Evolutionary conservation across 208 protist species (phyloP).

Genomic region (Entamoeba invadens): DNA sequence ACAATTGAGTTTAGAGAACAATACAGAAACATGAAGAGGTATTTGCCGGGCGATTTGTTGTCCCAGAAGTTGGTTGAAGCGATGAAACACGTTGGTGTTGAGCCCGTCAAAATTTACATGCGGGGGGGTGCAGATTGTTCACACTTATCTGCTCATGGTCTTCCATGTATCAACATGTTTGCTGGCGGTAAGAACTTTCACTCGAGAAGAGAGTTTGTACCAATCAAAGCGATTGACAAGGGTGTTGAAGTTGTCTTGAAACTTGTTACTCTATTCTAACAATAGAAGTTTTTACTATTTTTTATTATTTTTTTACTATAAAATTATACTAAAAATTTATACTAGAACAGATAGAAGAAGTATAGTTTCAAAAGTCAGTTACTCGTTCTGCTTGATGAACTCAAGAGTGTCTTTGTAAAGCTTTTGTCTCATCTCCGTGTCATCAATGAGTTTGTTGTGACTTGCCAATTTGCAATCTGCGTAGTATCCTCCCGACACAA

Average conservation of each 20-base stretch:
- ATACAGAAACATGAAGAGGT: neutral
- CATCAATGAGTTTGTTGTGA: neutral
- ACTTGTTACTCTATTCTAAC: neutral
- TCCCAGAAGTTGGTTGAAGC: neutral
- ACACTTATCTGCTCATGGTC: neutral
- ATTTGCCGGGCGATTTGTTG: neutral
- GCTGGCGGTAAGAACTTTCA: neutral
- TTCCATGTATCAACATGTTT: neutral
- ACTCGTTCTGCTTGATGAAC: neutral
- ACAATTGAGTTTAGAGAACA: neutral
- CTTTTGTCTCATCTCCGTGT: neutral
- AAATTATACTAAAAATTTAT: neutral
- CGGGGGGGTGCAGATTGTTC: neutral
- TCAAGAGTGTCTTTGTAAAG: neutral
- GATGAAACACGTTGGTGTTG: neutral
- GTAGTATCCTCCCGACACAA: neutral
- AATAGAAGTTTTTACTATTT: neutral
- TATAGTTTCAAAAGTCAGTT: neutral
- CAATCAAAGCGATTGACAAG: neutral
- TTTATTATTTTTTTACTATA: neutral
- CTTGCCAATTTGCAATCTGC: neutral
- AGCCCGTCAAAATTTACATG: neutral
- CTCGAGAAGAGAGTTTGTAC: neutral
- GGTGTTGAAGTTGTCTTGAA: neutral
- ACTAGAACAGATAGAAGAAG: neutral